These are phyloP conservation scores for Daldinia sp. DNA, from an alignment of 2,329 filamentous ascomycete species.

Conservation along the genomic window DNA sequence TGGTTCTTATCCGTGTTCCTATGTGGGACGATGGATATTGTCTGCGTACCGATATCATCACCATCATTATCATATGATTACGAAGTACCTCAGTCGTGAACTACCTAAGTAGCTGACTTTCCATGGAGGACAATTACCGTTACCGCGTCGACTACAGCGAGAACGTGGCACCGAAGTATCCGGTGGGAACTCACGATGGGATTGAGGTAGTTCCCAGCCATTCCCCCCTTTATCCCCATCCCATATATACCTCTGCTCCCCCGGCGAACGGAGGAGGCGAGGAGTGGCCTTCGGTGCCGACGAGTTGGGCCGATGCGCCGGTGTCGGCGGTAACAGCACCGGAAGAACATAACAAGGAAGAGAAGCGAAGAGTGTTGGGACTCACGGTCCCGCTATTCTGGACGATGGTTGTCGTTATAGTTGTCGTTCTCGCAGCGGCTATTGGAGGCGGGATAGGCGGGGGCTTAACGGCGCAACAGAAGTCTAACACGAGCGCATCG, in stretches of 20 bases:
- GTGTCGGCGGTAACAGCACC: background rate
- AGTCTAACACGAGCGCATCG: background rate
- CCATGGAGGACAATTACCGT: constrained; percentile 31
- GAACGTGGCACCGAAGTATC: constrained; percentile 39
- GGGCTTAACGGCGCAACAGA: constrained; percentile 10
- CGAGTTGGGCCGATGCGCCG: background rate
- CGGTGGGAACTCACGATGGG: constrained; percentile 33
- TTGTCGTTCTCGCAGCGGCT: constrained; percentile 44
- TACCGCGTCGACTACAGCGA: constrained; percentile 39
- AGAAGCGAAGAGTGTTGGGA: constrained; percentile 39
- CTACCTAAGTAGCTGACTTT: background rate
- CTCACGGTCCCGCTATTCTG: constrained; percentile 47
- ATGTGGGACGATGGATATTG: constrained; percentile 22
- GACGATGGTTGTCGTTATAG: constrained; percentile 39
- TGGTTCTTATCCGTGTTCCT: background rate
- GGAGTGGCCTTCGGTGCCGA: constrained; percentile 13
- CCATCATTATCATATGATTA: constrained; percentile 21
- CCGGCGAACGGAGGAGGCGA: constrained; percentile 10
- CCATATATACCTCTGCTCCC: constrained; percentile 10
- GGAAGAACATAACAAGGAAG: constrained; percentile 1
- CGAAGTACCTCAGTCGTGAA: constrained; percentile 1
- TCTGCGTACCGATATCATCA: constrained; percentile 5
- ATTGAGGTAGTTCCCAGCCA: constrained; percentile 44
- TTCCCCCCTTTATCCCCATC: constrained; percentile 41
- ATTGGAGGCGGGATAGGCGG: constrained; percentile 47